Conservation (phyloP, 2,329 filamentous ascomycete genomes). For the Golovinomyces cichoracearum region DNA sequence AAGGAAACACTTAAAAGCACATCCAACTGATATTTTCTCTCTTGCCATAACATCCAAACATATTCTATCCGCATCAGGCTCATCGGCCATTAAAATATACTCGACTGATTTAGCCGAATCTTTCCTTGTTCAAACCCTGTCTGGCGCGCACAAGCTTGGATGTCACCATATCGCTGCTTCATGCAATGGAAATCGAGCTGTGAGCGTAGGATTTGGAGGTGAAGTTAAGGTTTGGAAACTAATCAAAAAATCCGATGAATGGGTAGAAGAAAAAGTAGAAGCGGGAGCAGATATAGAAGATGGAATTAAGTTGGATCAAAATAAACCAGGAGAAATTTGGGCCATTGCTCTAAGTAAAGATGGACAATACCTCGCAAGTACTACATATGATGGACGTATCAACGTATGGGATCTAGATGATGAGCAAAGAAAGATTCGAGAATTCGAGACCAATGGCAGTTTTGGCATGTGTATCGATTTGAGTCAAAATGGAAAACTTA, state of each 20-base stretch:
- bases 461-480: slow-evolving; percentile 78
- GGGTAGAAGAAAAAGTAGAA: slow-evolving; percentile 31
- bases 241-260: slow-evolving; percentile 26
- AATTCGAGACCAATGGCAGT: slow-evolving; percentile 79
- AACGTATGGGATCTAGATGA: slow-evolving; percentile 55
- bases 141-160: slow-evolving; percentile 59
- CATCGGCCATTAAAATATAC: slow-evolving; percentile 58
- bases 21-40: slow-evolving; percentile 63
- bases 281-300: slow-evolving; percentile 27
- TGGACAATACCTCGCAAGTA: slow-evolving; percentile 62
- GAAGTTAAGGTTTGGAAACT: slow-evolving; percentile 63
- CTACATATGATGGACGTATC: slow-evolving; percentile 65
- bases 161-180: slow-evolving; percentile 68
- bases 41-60: slow-evolving; percentile 48
- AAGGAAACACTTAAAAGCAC: too few relatives aligned
- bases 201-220: slow-evolving; percentile 70
- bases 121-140: slow-evolving; percentile 53
- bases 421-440: slow-evolving; percentile 37
- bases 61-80: slow-evolving; percentile 63
- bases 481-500: slow-evolving; percentile 53
- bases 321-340: slow-evolving; percentile 53
- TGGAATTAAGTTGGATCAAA: slow-evolving; percentile 24
- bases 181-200: slow-evolving; percentile 42
- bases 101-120: slow-evolving; percentile 46
- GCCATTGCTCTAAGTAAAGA: slow-evolving; percentile 64